These are phyloP conservation scores for Pseudogymnoascus sp. DNA, from an alignment of 2,329 filamentous ascomycete genomes.

Conservation along the genomic window DNA sequence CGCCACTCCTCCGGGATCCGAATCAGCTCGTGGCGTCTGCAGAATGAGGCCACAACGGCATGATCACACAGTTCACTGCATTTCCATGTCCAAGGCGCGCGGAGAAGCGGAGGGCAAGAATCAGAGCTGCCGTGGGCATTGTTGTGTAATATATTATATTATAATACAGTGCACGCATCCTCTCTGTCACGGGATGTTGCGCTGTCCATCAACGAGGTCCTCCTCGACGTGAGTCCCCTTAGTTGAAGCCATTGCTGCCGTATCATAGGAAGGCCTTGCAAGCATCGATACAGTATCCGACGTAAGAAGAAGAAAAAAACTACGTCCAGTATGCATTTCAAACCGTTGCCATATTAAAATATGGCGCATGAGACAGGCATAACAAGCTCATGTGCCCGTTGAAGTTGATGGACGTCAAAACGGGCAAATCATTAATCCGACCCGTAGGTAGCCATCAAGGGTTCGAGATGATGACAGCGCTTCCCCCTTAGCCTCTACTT, in stretches of 20 bases:
- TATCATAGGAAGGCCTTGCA: background rate
- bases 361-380: background rate
- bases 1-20: background rate
- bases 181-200: background rate
- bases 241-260: background rate
- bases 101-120: background rate
- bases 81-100: background rate
- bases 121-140: background rate
- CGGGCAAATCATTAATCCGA: background rate
- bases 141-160: background rate
- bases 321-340: background rate
- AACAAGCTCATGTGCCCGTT: background rate
- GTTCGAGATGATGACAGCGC: background rate
- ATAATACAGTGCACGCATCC: background rate
- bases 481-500: background rate
- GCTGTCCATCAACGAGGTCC: background rate
- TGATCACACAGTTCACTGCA: background rate
- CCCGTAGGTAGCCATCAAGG: background rate
- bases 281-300: background rate
- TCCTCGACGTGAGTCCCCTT: background rate
- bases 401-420: background rate
- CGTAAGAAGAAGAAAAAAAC: background rate
- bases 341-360: background rate
- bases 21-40: background rate
- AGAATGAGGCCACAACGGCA: background rate